A percentile compares a stretch with the other conserved stretches of the same genome.
phyloP scores from a whole-genome alignment of 2,329 filamentous ascomycete species.

The Fonsecaea nubica region DNA sequence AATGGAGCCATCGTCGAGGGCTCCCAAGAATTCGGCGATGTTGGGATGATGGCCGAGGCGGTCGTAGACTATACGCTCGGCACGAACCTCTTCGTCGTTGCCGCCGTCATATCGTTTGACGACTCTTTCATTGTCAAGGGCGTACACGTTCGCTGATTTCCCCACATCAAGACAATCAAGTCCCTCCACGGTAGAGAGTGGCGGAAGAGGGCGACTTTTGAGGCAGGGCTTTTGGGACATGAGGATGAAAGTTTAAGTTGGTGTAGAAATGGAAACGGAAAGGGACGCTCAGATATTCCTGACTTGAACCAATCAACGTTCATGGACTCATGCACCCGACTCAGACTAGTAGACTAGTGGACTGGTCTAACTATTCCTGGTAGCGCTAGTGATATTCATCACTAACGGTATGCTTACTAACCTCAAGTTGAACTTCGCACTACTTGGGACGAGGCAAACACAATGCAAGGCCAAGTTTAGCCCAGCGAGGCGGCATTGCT shows the following conservation, averaged over 20 bases:
- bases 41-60: constrained; percentile 24
- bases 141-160: constrained; percentile 28
- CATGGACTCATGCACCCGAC: no score
- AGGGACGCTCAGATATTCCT: no score
- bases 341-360: no score
- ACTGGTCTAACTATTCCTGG: no score
- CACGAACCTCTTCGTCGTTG: constrained; percentile 23
- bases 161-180: constrained; percentile 26
- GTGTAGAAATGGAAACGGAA: no score
- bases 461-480: neutral
- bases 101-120: constrained; percentile 23
- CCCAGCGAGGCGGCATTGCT: neutral
- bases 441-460: neutral
- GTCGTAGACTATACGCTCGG: constrained; percentile 21
- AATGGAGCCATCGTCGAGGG: constrained; percentile 19
- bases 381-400: no score
- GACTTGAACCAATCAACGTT: no score
- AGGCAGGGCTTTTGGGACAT: neutral
- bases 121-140: constrained; percentile 15
- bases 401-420: no score
- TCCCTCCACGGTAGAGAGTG: constrained; percentile 12
- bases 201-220: constrained; percentile 1
- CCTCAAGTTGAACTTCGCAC: no score
- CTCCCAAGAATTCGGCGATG: constrained; percentile 20
- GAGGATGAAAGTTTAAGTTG: neutral